These are phyloP conservation scores for Naganishia liquefaciens DNA, from an alignment of 1,284 basidiomycete species.

Conservation along the genomic window DNA sequence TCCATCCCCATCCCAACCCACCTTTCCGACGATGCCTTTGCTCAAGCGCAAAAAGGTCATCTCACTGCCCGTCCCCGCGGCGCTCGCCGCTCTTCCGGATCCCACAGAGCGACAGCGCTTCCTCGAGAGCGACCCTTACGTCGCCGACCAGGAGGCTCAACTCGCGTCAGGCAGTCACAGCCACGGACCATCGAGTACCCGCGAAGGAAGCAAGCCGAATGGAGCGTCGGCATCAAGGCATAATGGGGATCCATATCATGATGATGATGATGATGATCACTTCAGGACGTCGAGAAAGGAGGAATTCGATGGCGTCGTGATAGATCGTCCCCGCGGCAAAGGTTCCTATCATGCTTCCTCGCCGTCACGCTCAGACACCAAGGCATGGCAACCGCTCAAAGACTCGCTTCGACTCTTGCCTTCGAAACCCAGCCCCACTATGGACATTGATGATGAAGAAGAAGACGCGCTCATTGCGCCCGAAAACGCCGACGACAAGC, in stretches of 20 bases:
- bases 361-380: neutral
- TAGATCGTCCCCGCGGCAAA: neutral
- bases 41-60: slow-evolving; percentile 29
- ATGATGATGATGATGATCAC: no score
- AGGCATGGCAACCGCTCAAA: slow-evolving; percentile 1
- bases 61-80: slow-evolving; percentile 13
- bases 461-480: neutral
- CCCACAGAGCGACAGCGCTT: neutral
- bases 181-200: no score
- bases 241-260: no score
- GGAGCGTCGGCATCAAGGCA: neutral
- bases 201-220: neutral
- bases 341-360: no score
- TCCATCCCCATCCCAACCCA: neutral
- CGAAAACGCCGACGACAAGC: slow-evolving; percentile 1
- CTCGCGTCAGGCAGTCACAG: no score
- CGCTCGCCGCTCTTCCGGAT: slow-evolving; percentile 5
- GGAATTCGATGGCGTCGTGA: slow-evolving; percentile 12
- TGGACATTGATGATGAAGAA: neutral
- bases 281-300: neutral
- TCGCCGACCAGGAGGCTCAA: neutral
- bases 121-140: slow-evolving; percentile 3
- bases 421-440: neutral
- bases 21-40: slow-evolving; percentile 19
- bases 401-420: slow-evolving; percentile 3